Base-by-base conservation (phyloP, 345 rosid species). In the Salix viminalis region DNA sequence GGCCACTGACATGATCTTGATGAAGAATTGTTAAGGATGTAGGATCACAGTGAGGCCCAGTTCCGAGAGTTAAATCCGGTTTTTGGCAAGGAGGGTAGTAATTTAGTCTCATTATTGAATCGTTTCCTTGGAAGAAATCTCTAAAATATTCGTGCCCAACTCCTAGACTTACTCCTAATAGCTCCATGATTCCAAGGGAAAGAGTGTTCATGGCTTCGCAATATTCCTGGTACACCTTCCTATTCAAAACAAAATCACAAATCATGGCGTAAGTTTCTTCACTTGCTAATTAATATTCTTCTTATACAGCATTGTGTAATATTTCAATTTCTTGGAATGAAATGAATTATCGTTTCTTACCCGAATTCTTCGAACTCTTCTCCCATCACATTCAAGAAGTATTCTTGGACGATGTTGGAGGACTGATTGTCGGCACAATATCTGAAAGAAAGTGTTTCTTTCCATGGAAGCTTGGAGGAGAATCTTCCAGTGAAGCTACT, bases 1-100 rank as follows among this genome's bases (percentile, higher is more conserved):
- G 97, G 50, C 99, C 99, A 64, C 87, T 91, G 24, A 94, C 93
- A 52, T 86, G 87, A 79, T 91, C 99, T 84, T 96, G 99, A 79
- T 96, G 98, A 50, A 96, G 98, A 75, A 96, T 96, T 56, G 99
- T 96, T 79, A 96, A 82, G 73, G 99, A 96, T 32, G 98, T 92
- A 26, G 99, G 99, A 79, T 96, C 99, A 71, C 99, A 92, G 81
- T 96, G 99, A 83, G 99, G 99, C 23, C 99, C 99, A 37, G 99
- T 94, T 73, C 99, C 98, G 39, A 94, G 83, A 18, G 99, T 92
- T 42, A 87, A 86, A 72, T 96, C 93, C 28, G 99, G 97, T 82
- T 89, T 87, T 78, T 90, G 97, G 84, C 99, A 96, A 5, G 93
- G 91, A 1, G 99, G 98, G 42, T 96, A 96, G 84, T 92, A 88